These are phyloP conservation scores for Cladosporium sp. DNA, from an alignment of 2,329 filamentous ascomycete species.

Conservation along the genomic window DNA sequence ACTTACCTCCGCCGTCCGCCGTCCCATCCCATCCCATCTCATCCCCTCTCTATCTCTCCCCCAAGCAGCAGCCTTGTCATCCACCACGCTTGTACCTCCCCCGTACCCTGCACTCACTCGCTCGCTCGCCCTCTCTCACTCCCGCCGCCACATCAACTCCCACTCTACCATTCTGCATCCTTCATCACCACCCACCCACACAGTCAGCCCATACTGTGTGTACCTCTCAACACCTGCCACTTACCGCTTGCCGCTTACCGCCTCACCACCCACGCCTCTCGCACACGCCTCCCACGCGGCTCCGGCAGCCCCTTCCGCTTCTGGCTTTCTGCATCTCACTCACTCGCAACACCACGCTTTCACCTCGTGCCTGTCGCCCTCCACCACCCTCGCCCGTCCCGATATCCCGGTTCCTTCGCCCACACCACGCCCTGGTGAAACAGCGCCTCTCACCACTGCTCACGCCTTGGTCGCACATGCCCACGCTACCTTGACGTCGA, in stretches of 20 bases:
- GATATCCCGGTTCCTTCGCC: slow-evolving; percentile 4
- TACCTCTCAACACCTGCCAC: neutral
- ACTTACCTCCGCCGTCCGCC: neutral
- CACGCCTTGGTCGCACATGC: slow-evolving; percentile 1
- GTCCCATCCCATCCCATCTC: neutral
- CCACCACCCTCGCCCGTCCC: slow-evolving; percentile 2
- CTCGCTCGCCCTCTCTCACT: neutral
- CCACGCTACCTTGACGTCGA: slow-evolving; percentile 11
- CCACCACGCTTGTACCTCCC: too few relatives aligned
- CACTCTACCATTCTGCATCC: neutral
- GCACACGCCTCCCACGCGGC: slow-evolving; percentile 4
- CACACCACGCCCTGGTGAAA: neutral
- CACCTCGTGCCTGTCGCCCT: neutral
- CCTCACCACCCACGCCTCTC: neutral
- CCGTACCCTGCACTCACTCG: too few relatives aligned
- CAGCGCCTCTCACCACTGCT: neutral
- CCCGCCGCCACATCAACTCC: neutral
- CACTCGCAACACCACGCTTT: slow-evolving; percentile 1
- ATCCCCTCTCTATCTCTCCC: too few relatives aligned
- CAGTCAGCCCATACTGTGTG: neutral
- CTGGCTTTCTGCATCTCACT: slow-evolving; percentile 8
- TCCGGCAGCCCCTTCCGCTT: slow-evolving; percentile 10
- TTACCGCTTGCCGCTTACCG: neutral
- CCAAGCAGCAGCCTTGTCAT: neutral
- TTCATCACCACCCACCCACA: neutral